Conservation (phyloP, 2,329 filamentous ascomycete species). For the Colletotrichum ledebouriae region DNA sequence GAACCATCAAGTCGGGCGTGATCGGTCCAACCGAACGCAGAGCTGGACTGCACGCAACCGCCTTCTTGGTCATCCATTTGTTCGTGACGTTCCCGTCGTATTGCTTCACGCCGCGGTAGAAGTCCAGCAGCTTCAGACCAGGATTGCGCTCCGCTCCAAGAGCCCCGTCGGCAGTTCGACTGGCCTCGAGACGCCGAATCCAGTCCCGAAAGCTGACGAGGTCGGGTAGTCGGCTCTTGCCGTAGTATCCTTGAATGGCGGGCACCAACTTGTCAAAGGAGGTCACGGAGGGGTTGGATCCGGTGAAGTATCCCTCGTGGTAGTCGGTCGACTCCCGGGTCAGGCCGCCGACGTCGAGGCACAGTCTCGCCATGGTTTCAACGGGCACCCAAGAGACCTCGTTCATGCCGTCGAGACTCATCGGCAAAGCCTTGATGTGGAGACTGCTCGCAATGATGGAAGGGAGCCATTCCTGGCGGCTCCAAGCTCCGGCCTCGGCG, state of each 20-base stretch:
- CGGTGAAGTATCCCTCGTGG: constrained; percentile 33
- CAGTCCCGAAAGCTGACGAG: constrained; percentile 60
- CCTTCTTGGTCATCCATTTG: constrained; percentile 56
- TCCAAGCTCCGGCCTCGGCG: constrained; percentile 31
- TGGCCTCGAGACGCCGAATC: constrained; percentile 59
- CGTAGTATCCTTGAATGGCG: constrained; percentile 57
- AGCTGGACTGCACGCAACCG: constrained; percentile 56
- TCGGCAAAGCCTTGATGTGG: constrained; percentile 61
- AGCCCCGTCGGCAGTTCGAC: constrained; percentile 50
- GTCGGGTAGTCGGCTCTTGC: constrained; percentile 51
- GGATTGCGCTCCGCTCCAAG: constrained; percentile 58
- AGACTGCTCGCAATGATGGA: constrained; percentile 58
- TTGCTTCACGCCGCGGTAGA: constrained; percentile 52
- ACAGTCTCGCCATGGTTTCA: constrained; percentile 59
- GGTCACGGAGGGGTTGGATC: constrained; percentile 55
- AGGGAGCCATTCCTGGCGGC: constrained; percentile 41
- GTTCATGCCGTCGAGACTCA: constrained; percentile 56
- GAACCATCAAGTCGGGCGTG: constrained; percentile 59
- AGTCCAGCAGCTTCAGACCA: constrained; percentile 65
- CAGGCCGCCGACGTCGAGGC: constrained; percentile 60
- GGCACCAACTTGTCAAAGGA: constrained; percentile 57
- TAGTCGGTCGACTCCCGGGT: constrained; percentile 28
- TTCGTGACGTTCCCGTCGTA: constrained; percentile 43
- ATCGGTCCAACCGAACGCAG: constrained; percentile 57
- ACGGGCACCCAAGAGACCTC: constrained; percentile 68